phyloP scores from a whole-genome alignment of 495 filamentous ascomycete genomes.

The Hyaloscypha bicolor region DNA sequence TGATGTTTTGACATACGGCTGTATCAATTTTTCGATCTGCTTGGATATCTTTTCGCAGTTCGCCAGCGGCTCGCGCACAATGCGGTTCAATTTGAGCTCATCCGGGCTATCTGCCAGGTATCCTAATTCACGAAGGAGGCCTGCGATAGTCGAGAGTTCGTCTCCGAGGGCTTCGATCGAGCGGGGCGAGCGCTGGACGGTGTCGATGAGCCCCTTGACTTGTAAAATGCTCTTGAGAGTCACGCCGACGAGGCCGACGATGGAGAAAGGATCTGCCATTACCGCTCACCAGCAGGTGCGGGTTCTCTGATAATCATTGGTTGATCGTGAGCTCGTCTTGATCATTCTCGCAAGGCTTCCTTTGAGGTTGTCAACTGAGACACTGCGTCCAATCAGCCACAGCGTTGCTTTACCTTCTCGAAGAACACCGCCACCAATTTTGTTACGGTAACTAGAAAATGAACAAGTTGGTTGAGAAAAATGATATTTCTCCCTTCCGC shows the following conservation, averaged over 20 bases:
- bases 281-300: not conserved
- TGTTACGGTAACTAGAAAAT: too few relatives aligned
- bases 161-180: not conserved
- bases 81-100: not conserved
- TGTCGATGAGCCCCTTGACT: not conserved
- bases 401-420: too few relatives aligned
- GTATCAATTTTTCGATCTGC: not conserved
- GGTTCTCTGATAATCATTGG: too few relatives aligned
- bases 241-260: not conserved
- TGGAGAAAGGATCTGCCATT: not conserved
- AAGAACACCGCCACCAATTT: too few relatives aligned
- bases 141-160: not conserved
- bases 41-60: not conserved
- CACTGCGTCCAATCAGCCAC: too few relatives aligned
- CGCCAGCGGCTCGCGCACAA: not conserved
- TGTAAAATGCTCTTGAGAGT: not conserved
- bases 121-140: not conserved
- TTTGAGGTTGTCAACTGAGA: too few relatives aligned
- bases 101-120: not conserved
- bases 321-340: too few relatives aligned
- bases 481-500: too few relatives aligned
- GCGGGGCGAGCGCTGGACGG: not conserved
- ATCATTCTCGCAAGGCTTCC: too few relatives aligned
- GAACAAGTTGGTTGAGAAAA: too few relatives aligned
- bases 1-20: not conserved